These are phyloP conservation scores for Sporothrix sp. DNA, from an alignment of 2,329 filamentous ascomycete genomes.

Conservation along the genomic window DNA sequence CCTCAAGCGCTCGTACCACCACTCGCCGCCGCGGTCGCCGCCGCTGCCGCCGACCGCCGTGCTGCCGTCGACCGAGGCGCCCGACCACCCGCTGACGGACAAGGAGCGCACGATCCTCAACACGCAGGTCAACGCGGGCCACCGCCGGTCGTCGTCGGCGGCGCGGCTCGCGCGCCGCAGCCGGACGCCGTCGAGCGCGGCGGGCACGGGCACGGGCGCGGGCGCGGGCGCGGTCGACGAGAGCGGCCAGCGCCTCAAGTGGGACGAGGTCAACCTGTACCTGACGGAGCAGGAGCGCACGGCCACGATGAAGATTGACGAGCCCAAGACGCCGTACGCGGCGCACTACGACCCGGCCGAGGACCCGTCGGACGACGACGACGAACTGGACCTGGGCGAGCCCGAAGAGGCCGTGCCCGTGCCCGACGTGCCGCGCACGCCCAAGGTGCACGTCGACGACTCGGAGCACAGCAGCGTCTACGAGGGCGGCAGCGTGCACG, in stretches of 20 bases:
- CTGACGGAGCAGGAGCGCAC: constrained; percentile 92
- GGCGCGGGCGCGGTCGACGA: constrained; percentile 46
- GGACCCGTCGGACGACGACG: constrained; percentile 73
- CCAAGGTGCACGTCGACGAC: constrained; percentile 69
- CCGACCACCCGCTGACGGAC: constrained; percentile 49
- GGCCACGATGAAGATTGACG: constrained; percentile 96
- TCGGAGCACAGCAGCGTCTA: constrained; percentile 36
- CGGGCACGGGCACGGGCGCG: constrained; percentile 5
- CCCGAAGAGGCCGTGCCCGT: constrained; percentile 63
- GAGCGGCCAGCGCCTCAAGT: constrained; percentile 69
- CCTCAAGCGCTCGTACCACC: constrained; percentile 76
- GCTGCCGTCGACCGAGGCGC: constrained; percentile 32
- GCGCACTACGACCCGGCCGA: constrained; percentile 83
- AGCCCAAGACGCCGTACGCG: constrained; percentile 95
- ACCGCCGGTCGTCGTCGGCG: constrained; percentile 70
- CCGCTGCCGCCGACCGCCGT: constrained; percentile 19
- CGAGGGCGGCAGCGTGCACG: constrained; percentile 38
- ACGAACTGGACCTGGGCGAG: constrained; percentile 81
- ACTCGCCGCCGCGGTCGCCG: constrained; percentile 46
- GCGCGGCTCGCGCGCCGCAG: constrained; percentile 57
- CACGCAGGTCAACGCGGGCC: constrained; percentile 87
- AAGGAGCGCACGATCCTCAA: constrained; percentile 92
- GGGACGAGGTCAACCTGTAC: constrained; percentile 98
- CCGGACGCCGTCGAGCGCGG: constrained; percentile 36
- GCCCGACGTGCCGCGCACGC: constrained; percentile 31